phyloP scores from a whole-genome alignment of 345 rosid genomes.

The Eucalyptus brandiana region DNA sequence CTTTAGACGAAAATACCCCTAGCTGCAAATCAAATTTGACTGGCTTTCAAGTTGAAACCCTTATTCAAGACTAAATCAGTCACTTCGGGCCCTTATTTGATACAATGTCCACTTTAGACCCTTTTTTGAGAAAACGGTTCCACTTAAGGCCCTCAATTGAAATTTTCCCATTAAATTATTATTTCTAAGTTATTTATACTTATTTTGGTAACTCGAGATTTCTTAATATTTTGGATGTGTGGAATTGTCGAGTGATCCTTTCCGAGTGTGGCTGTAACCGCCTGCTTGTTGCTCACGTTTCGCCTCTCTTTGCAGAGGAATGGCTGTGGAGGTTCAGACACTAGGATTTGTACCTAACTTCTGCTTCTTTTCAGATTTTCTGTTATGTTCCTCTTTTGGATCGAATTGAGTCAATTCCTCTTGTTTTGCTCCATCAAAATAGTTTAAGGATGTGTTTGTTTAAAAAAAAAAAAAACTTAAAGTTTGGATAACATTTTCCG shows the following conservation, averaged over 20 bases:
- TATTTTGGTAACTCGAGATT: background rate
- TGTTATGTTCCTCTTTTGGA: background rate
- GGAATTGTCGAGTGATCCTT: rapidly evolving
- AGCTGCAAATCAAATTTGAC: too few relatives aligned
- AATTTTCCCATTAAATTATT: background rate
- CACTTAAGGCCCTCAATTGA: too few relatives aligned
- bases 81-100: too few relatives aligned
- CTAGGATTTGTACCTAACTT: too few relatives aligned
- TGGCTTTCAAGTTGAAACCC: too few relatives aligned
- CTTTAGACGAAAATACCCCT: too few relatives aligned
- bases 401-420: background rate
- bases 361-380: background rate
- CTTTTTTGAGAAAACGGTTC: too few relatives aligned
- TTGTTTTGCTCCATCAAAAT: background rate
- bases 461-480: too few relatives aligned
- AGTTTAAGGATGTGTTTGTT: background rate
- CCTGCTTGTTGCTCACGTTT: background rate
- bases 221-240: too few relatives aligned
- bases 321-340: background rate
- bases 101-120: too few relatives aligned
- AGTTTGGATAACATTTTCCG: too few relatives aligned
- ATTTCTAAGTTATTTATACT: background rate
- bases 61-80: too few relatives aligned
- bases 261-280: background rate
- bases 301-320: background rate